Evolutionary conservation across 1,139 yeast genomes (phyloP).

Genomic region (Magnusiomyces suaveolens): DNA sequence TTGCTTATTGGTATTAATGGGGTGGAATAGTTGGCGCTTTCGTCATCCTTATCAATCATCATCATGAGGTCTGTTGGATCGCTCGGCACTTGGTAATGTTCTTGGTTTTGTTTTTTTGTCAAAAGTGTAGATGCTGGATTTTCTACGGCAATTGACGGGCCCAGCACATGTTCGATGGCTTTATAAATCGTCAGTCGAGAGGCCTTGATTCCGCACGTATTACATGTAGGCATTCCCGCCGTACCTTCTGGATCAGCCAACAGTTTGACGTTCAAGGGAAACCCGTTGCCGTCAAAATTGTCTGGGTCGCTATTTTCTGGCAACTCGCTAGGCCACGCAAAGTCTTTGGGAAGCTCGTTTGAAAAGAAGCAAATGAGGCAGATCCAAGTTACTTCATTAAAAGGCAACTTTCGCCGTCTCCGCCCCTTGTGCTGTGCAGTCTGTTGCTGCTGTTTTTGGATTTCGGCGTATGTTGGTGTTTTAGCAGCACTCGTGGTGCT

Average conservation of each 20-base stretch:
- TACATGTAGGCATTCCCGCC: constrained; percentile 47
- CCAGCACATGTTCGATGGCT: constrained; percentile 18
- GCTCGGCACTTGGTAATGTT: not conserved
- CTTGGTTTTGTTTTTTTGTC: not conserved
- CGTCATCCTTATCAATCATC: not conserved
- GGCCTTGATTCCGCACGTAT: constrained; percentile 65
- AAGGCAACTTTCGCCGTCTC: constrained; percentile 1
- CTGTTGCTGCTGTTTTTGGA: constrained; percentile 7
- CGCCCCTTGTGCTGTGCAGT: constrained; percentile 12
- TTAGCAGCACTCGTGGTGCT: not conserved
- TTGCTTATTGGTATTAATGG: constrained; percentile 1
- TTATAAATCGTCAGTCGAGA: constrained; percentile 31
- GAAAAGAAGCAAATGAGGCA: constrained; percentile 77
- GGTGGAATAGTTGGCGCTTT: not conserved
- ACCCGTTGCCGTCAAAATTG: no score
- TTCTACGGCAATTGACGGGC: constrained; percentile 1
- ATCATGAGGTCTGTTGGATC: not conserved
- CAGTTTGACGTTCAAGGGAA: not conserved
- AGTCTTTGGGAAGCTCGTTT: constrained; percentile 40
- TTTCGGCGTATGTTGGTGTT: constrained; percentile 6
- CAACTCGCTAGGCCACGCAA: constrained; percentile 4
- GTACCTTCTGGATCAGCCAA: constrained; percentile 27
- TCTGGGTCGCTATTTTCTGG: no score
- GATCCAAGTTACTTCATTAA: constrained; percentile 44
- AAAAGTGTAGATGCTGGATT: constrained; percentile 1